Percentiles rank a stretch among this genome's conserved stretches.
phyloP scores from a whole-genome alignment of 331 rosid genomes.

The Pyracantha coccinea region DNA sequence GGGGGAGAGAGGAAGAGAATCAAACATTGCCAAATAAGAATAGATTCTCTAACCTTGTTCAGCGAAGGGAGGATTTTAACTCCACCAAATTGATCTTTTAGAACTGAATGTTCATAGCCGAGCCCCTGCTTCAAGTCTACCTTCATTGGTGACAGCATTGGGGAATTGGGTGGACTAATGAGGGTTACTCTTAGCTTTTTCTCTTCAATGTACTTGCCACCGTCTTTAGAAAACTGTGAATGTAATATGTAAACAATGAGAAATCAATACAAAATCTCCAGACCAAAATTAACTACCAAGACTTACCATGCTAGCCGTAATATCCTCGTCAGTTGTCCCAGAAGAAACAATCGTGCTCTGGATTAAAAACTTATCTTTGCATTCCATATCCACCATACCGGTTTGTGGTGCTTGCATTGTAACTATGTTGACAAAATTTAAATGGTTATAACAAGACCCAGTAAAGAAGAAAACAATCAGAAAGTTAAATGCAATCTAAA shows the following conservation, averaged over 20 bases:
- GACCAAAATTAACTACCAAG: neutral
- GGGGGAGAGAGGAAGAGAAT: slow-evolving; percentile 3
- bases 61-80: slow-evolving; percentile 27
- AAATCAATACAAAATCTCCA: slow-evolving; percentile 20
- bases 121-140: slow-evolving; percentile 41
- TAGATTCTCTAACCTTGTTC: slow-evolving; percentile 44
- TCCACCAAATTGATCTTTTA: slow-evolving; percentile 22
- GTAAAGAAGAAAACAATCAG: neutral
- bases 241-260: slow-evolving; percentile 3
- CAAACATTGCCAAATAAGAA: slow-evolving; percentile 6
- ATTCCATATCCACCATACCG: slow-evolving; percentile 52
- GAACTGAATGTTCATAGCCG: slow-evolving; percentile 18
- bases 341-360: slow-evolving; percentile 63
- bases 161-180: slow-evolving; percentile 54
- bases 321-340: slow-evolving; percentile 52
- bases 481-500: neutral
- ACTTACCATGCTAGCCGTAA: slow-evolving; percentile 65
- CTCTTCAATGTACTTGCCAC: slow-evolving; percentile 56
- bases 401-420: slow-evolving; percentile 74
- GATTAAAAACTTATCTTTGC: slow-evolving; percentile 88
- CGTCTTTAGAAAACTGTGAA: slow-evolving; percentile 67
- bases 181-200: slow-evolving; percentile 69
- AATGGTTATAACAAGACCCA: neutral
- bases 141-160: slow-evolving; percentile 44
- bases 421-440: slow-evolving; percentile 38